Evolutionary conservation across 2,329 filamentous ascomycete species (phyloP), one percentile per base, ranked within the genome.

Genomic region (Paracoccidioides brasiliensis): DNA sequence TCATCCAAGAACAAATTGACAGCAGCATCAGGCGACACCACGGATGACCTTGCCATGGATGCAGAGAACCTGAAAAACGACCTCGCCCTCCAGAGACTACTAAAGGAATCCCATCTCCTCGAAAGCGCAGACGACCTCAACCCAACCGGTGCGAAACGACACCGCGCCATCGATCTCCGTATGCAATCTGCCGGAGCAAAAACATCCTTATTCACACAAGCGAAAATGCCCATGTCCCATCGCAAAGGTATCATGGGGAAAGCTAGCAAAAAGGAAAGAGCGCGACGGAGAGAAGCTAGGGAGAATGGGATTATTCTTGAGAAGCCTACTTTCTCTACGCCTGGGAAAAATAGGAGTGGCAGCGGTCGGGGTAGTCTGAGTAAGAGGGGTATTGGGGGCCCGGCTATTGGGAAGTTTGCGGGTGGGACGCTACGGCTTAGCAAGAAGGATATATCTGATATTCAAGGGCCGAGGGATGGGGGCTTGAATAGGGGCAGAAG

Each of bases 271-370:
- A 81, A 80, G 57, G 90, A 96, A 69, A 74, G 79, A 10, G 86
- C 80, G 73, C 75, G 91, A 53, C 77, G 91, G 41, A 77, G 76
- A 43, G 88, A 95, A 69, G 93, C 93, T 1, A 82, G 79, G 65
- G 91, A 97, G 76, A 95, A 91, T 64, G 93, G 91, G 5, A 84
- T 97, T 63, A 83, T 97, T 51, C 74, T 97, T 38, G 93, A 97
- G 75, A 74, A 74, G 9, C 59, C 57, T 48, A 38, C 52, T 9
- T 67, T 69, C n/a, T 59, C 61, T 8, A 61, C 57, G 28, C 76
- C 72, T 61, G 61, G 64, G 44, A 68, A 66, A 53, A 65, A 64
- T 4, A 68, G 62, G 15, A 52, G 10, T 33, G 44, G 44, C 30
- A 9, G 44, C 14, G 28, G 28, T 48, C 30, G 30, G 12, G 12